Percentiles rank a stretch among this genome's conserved stretches.
phyloP scores from a whole-genome alignment of 768 basidiomycete species.

The Russula olivacea region DNA sequence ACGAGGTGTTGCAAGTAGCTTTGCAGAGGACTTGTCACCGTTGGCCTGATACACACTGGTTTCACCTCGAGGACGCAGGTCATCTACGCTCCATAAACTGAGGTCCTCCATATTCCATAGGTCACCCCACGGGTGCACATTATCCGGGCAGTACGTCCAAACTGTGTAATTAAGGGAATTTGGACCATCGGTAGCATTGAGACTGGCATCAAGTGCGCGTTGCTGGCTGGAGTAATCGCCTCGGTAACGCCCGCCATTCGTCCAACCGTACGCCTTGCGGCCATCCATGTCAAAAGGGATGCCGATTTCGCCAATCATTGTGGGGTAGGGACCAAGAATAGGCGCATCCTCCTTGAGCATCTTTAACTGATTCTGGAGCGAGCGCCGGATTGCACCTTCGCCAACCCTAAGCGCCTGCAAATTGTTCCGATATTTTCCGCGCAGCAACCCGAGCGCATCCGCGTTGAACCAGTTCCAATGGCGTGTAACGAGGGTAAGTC shows the following conservation, averaged over 20 bases:
- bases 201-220: conserved; percentile 79
- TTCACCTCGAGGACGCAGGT: conserved; percentile 38
- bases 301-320: conserved; percentile 93
- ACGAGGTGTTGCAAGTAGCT: conserved; percentile 33
- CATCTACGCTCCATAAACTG: conserved; percentile 80
- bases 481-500: conserved; percentile 84
- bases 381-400: conserved; percentile 73
- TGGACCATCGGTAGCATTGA: conserved; percentile 70
- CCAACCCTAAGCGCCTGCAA: conserved; percentile 77
- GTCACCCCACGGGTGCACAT: conserved; percentile 86
- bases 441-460: conserved; percentile 85
- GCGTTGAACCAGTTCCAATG: conserved; percentile 97
- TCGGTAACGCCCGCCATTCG: conserved; percentile 54
- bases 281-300: conserved; percentile 92
- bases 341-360: conserved; percentile 68
- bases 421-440: conserved; percentile 68
- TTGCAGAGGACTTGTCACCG: conserved; percentile 37
- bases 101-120: conserved; percentile 97
- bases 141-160: conserved; percentile 86
- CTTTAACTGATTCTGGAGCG: conserved; percentile 75
- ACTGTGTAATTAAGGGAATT: conserved; percentile 76
- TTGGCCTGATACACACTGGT: conserved; percentile 29
- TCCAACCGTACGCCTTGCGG: conserved; percentile 79
- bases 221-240: conserved; percentile 78
- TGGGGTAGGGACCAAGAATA: conserved; percentile 70